These are phyloP conservation scores for Toxoplasma gondii DNA, from an alignment of 169 alveolate species.

Conservation along the genomic window DNA sequence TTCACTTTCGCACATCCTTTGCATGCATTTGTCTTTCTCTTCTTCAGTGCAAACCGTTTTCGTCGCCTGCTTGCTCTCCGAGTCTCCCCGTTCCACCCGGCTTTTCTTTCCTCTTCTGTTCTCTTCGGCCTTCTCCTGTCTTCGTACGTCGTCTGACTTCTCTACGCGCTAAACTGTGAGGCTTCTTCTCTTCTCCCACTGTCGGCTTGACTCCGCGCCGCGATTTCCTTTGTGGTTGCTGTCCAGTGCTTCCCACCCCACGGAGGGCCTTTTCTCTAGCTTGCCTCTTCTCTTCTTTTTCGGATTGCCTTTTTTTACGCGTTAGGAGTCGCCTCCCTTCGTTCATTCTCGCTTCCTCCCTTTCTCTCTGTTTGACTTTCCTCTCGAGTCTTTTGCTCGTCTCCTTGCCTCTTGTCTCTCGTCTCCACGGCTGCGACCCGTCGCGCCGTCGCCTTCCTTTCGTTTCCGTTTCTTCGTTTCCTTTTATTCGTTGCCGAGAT, in stretches of 20 bases:
- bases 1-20: too few species aligned
- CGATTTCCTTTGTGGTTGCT: too few species aligned
- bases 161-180: too few species aligned
- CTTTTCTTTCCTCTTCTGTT: too few species aligned
- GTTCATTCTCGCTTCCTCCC: not conserved
- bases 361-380: not conserved
- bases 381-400: not conserved
- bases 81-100: too few species aligned
- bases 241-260: not conserved
- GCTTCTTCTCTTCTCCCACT: too few species aligned
- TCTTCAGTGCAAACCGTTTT: too few species aligned
- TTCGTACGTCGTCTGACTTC: too few species aligned
- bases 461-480: not conserved
- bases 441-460: not conserved
- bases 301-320: not conserved
- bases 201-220: too few species aligned
- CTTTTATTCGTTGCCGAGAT: conserved; percentile 71
- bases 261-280: not conserved
- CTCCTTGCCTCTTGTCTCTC: not conserved
- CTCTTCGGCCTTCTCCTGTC: too few species aligned
- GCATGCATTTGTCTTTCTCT: too few species aligned
- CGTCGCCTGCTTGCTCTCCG: too few species aligned
- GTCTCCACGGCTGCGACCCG: not conserved
- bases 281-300: not conserved
- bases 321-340: not conserved